Conservation (phyloP, 1,284 basidiomycete genomes). For the Cutaneotrichosporon cutaneum region DNA sequence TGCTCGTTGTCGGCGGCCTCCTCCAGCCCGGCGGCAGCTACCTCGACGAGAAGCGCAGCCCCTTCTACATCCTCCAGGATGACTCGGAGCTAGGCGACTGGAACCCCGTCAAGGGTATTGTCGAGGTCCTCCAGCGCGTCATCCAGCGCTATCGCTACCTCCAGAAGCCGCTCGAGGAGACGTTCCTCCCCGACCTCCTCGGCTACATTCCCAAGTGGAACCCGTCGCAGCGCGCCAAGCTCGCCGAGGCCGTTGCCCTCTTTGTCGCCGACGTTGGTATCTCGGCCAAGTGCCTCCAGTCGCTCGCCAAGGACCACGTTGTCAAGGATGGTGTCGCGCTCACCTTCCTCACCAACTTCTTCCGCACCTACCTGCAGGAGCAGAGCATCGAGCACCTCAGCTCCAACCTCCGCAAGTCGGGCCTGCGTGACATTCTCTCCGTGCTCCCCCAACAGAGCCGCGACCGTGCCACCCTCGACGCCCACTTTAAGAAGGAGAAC, state of each 20-base stretch:
- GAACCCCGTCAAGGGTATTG: constrained; percentile 73
- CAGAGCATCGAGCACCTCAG: constrained; percentile 85
- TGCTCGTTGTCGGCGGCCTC: constrained; percentile 88
- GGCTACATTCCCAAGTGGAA: constrained; percentile 86
- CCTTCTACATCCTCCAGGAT: constrained; percentile 46
- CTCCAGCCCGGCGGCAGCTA: constrained; percentile 92
- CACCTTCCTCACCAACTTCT: constrained; percentile 72
- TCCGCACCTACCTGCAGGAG: constrained; percentile 64
- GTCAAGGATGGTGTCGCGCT: constrained; percentile 86
- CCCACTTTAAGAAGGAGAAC: constrained; percentile 78
- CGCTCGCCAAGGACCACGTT: constrained; percentile 87
- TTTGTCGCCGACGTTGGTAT: constrained; percentile 78
- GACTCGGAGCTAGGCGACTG: constrained; percentile 33
- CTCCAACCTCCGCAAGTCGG: constrained; percentile 71
- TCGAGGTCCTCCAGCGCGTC: constrained; percentile 91
- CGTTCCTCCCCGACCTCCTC: constrained; percentile 74
- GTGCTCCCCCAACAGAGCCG: constrained; percentile 86
- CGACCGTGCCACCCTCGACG: constrained; percentile 69
- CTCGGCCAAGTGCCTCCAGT: constrained; percentile 70
- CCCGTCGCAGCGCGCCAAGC: constrained; percentile 70
- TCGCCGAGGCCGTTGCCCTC: constrained; percentile 76
- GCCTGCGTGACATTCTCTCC: constrained; percentile 76
- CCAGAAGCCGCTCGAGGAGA: constrained; percentile 89
- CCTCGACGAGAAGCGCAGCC: constrained; percentile 70
- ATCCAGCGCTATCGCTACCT: constrained; percentile 99